Evolutionary conservation across 2,329 filamentous ascomycete species (phyloP), one percentile per base, ranked within the genome.

Genomic region (Rutstroemia sp.): DNA sequence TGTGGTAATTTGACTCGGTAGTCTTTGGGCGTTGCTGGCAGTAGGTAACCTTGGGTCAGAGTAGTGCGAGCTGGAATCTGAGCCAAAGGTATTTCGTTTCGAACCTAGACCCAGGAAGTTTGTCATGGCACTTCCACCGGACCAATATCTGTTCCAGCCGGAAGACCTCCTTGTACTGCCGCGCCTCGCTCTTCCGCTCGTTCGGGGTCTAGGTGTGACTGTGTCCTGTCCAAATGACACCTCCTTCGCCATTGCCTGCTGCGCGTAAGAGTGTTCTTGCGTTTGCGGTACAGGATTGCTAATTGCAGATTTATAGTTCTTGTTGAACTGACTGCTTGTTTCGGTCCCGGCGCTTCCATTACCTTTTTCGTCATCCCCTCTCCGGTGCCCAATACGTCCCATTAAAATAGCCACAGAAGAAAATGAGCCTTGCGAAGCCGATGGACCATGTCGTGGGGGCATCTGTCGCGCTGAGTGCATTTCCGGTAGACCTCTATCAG

Each of bases 121-220:
- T 36, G 52, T 50, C 56, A 86, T 72, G 7, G 84, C 80, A 62
- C 85, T 87, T 53, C 86, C 87, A 51, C 85, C 86, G 14, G 86
- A 88, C 80, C 87, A 90, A 71, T 89, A 90, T 53, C 82, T 76
- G 69, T 88, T 89, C 87, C 87, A 90, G 48, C 86, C 86, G 3
- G 86, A 89, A 64, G 84, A 88, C 65, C 82, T 77, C 55, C 83
- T 77, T 19, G 75, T 72, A 46, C 71, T 65, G n/a, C 62, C 64
- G 25, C 64, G 57, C 48, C 59, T 59, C 25, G 52, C 56, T 40
- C 52, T 57, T 47, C 56, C 63, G 49, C 61, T 64, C 8, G 57
- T 58, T 8, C 65, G 60, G 39, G 65, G 60, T 55, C 58, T 42
- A 4, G 60, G 40, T 25, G 44, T 51, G 38, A 34, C 58, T 44